Base-by-base conservation (phyloP, 73 alveolate genomes). In the Uronychia binucleata region DNA sequence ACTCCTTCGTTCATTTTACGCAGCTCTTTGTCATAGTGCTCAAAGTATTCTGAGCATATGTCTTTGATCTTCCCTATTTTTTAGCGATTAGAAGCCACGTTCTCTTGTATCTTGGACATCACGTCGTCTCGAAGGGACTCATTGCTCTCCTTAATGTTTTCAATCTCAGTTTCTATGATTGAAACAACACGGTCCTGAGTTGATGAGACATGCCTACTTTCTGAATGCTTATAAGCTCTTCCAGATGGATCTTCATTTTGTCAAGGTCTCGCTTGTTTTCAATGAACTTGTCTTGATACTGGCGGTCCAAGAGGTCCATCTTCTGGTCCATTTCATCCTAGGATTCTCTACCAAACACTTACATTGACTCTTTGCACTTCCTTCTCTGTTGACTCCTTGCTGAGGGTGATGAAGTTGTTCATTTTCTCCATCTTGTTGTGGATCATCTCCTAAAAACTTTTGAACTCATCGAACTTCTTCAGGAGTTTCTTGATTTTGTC, bases 21-120 rank as follows among this genome's bases (percentile, higher is more conserved):
- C 80, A 90, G 31, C 14, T 81, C 86, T 1, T 30, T 58, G 58
- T 90, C 95, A 75, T 90, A 82, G 57, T 76, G 84, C 67, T 80
- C 90, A 67, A 90, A 90, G 31, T 90, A 90, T 30, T 90, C 77
- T 1, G 91, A 29, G 14, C 82, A 82, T 0, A 74, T 34, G 58
- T 82, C 89, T 82, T 82, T 82, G 30, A 74, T 34, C 83, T 82
- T 82, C 19, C 28, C 77, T 0, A 74, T 75, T 31, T 82, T 59
- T 1, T 59, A 28, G 27, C 78, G 32, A 82, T 74, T 82, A 46
- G 67, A 46, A 11, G 67, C 5, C 19, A 11, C n/a, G 67, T 19
- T 19, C 19, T 46, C 67, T 46, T 46, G 67, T 5, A 46, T 46
- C 19, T 46, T 46, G 19, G n/a, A 5, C 5, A 11, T 46, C 5